Conservation (phyloP, 495 filamentous ascomycete genomes). For the Diplogelasinospora grovesii region DNA sequence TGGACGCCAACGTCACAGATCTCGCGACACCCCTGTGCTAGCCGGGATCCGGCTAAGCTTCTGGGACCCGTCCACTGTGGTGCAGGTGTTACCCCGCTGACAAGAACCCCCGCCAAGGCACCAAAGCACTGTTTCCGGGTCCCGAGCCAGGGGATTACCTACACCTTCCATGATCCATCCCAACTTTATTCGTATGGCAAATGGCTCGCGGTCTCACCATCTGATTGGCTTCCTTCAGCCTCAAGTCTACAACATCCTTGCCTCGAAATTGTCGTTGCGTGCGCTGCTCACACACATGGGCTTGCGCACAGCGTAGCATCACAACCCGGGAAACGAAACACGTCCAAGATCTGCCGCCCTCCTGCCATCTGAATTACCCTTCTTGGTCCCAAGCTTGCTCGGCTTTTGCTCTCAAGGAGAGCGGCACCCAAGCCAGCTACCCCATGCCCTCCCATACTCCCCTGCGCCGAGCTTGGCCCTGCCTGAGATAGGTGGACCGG, state of each 20-base stretch:
- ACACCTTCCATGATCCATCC: no score
- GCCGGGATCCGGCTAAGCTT: no score
- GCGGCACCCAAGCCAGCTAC: no score
- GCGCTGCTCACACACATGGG: background rate
- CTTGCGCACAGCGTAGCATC: background rate
- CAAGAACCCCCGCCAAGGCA: background rate
- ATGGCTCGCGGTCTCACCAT: no score
- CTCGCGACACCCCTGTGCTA: conserved; percentile 8
- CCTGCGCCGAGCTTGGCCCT: background rate
- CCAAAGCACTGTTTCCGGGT: conserved; percentile 11
- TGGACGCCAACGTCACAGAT: conserved; percentile 25
- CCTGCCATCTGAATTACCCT: conserved; percentile 21
- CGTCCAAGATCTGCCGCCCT: conserved; percentile 2
- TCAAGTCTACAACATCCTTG: conserved; percentile 1
- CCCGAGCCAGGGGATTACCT: conserved; percentile 24
- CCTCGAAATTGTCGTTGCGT: background rate
- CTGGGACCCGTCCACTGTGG: no score
- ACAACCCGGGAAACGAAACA: conserved; percentile 27
- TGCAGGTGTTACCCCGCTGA: background rate
- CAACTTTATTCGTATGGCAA: conserved; percentile 32
- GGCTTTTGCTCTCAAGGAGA: no score
- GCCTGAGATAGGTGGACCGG: background rate
- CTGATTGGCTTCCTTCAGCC: conserved; percentile 25
- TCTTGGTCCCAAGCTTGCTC: no score
- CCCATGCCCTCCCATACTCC: background rate